phyloP scores from a whole-genome alignment of 441 rosid species.

The Populus hybrid region DNA sequence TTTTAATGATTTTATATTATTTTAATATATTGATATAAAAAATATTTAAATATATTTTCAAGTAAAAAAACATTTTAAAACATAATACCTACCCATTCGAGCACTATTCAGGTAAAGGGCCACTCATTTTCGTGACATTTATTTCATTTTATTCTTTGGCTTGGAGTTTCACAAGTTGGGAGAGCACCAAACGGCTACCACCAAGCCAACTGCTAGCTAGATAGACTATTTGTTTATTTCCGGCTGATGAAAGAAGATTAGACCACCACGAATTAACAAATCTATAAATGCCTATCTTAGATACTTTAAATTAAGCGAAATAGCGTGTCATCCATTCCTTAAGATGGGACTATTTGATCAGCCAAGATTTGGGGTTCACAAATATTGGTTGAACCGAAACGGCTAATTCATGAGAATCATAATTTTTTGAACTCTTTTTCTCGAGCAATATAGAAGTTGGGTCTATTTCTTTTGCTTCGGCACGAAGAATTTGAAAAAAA shows the following conservation, averaged over 20 bases:
- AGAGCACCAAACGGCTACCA: conserved; percentile 2
- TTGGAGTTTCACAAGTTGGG: background rate
- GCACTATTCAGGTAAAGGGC: background rate
- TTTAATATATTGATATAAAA: rapidly evolving
- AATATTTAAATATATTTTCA: too few relatives aligned
- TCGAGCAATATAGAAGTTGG: conserved; percentile 12
- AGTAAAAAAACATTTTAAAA: too few relatives aligned
- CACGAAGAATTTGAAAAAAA: conserved; percentile 21
- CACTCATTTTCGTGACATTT: background rate
- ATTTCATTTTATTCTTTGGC: background rate
- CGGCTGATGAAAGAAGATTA: background rate
- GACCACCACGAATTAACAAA: background rate
- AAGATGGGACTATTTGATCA: conserved; percentile 13
- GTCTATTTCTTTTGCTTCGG: conserved; percentile 16
- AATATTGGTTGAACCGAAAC: conserved; percentile 22
- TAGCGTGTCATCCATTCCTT: background rate
- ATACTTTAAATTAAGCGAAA: background rate
- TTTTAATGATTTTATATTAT: too few relatives aligned
- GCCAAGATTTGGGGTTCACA: conserved; percentile 21
- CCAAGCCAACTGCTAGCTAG: background rate
- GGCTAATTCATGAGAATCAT: background rate
- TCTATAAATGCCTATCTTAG: background rate
- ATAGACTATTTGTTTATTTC: background rate
- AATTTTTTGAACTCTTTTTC: background rate
- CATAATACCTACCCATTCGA: too few relatives aligned